These are phyloP conservation scores for Elaeis guineensis DNA, from an alignment of 176 grass and related monocot genomes.

Conservation along the genomic window DNA sequence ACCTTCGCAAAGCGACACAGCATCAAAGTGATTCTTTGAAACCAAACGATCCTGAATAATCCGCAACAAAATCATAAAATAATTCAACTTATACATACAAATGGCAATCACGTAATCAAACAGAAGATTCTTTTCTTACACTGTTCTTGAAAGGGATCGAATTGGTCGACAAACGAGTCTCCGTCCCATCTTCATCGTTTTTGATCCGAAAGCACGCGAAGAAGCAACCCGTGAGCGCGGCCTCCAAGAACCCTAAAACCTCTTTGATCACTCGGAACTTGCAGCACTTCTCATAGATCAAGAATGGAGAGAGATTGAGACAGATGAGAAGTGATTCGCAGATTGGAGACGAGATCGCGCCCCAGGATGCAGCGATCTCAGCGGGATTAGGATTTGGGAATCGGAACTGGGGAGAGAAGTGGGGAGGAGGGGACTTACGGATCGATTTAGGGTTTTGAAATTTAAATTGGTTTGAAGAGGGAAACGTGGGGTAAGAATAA, in stretches of 20 bases:
- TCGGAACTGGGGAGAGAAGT: too few species aligned
- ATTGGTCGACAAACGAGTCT: neutral
- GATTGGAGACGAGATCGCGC: too few species aligned
- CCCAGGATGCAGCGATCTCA: too few species aligned
- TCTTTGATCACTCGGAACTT: constrained; percentile 2
- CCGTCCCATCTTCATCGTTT: constrained; percentile 1
- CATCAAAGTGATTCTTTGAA: neutral
- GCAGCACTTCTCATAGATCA: constrained; percentile 8
- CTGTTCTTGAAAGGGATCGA: neutral
- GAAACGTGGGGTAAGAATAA: neutral
- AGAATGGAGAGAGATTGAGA: neutral
- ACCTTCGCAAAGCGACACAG: neutral
- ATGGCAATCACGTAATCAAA: neutral
- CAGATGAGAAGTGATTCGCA: neutral
- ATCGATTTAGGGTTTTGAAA: constrained; percentile 2
- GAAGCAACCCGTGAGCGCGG: constrained; percentile 11
- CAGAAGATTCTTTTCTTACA: neutral
- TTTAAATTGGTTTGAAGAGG: constrained; percentile 5
- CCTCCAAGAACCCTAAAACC: constrained; percentile 13
- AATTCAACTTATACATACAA: neutral
- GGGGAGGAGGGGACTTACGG: neutral
- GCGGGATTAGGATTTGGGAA: too few species aligned
- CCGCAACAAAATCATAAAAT: neutral
- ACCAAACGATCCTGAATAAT: constrained; percentile 3
- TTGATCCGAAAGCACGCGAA: constrained; percentile 19